Base-by-base conservation (phyloP, 2,329 filamentous ascomycete genomes). In the Phialophora chinensis region DNA sequence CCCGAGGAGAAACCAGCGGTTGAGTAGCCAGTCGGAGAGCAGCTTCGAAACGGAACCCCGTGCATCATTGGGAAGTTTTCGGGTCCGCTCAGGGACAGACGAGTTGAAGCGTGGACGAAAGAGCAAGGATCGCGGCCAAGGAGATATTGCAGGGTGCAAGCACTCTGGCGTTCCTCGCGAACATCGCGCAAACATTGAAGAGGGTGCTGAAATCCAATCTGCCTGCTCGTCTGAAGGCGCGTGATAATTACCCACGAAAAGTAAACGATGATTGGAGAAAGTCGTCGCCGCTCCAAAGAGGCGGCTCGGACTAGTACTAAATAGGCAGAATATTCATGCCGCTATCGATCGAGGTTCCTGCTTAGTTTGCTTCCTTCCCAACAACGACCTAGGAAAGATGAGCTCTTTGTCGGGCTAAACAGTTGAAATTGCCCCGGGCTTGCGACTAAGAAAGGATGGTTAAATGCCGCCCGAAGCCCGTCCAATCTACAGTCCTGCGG, bases 121-220 rank as follows among this genome's bases (percentile, higher is more conserved):
- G 14, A 52, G 49, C 20, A 20, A 8, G 14, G 17, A n/a, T 2
- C n/a, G 38, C 38, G 38, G 6, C 38, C 33, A 2, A 10, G 14
- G 38, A 17, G 0, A 2, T n/a, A n/a, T n/a, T 20, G 49, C 49
- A 11, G 27, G 12, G 12, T 57, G 56, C 59, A 66, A 57, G 50
- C 55, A 50, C 50, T 50, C 25, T 50, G 66, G 33, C 58, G 66
- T 62, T 47, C 55, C 29, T 35, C 25, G 33, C 33, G 59, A 60
- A 62, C 66, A 68, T 60, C 63, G 53, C 60, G 63, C 66, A 44
- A 68, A 63, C 66, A 68, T 68, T 42, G 62, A 65, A 60, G 31
- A 47, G 27, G 42, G 42, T 25, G 54, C 58, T 47, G 14, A 17
- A 4, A 44, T 17, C 59, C 33, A 42, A 65, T 20, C 5, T 53